Conservation (phyloP, 768 basidiomycete species). For the Suillus americanus region DNA sequence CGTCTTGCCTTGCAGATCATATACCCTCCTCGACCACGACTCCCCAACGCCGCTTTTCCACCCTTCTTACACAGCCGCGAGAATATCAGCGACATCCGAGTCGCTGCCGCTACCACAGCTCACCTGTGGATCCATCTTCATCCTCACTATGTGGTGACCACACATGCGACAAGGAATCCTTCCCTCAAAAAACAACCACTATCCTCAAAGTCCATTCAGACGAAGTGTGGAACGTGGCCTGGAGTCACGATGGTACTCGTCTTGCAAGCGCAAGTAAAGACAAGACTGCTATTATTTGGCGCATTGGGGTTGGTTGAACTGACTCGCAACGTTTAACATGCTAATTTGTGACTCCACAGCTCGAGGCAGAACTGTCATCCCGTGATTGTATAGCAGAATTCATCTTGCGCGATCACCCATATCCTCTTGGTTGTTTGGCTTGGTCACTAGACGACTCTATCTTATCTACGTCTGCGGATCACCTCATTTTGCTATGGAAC, state of each 20-base stretch:
- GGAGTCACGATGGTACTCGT: slow-evolving; percentile 86
- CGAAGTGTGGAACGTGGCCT: slow-evolving; percentile 95
- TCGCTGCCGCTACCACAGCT: slow-evolving; percentile 88
- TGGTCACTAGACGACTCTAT: slow-evolving; percentile 92
- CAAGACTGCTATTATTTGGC: slow-evolving; percentile 87
- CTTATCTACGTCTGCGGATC: slow-evolving; percentile 81
- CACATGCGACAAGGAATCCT: slow-evolving; percentile 73
- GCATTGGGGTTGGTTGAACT: slow-evolving; percentile 60
- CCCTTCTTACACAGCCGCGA: slow-evolving; percentile 84
- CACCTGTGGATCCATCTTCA: slow-evolving; percentile 49
- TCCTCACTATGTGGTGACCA: slow-evolving; percentile 89
- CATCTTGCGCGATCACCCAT: slow-evolving; percentile 73
- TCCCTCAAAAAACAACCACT: slow-evolving; percentile 84
- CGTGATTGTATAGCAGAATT: slow-evolving; percentile 61
- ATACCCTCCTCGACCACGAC: slow-evolving; percentile 93
- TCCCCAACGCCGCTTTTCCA: slow-evolving; percentile 82
- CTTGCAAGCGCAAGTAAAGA: slow-evolving; percentile 91
- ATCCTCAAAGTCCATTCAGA: slow-evolving; percentile 85
- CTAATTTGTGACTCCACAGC: slow-evolving; percentile 31
- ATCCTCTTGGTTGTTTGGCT: slow-evolving; percentile 76
- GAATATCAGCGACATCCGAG: slow-evolving; percentile 74
- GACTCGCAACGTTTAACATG: slow-evolving; percentile 15
- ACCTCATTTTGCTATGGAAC: slow-evolving; percentile 87
- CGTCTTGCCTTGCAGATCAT: slow-evolving; percentile 52
- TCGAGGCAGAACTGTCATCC: slow-evolving; percentile 46